Base-by-base conservation (phyloP, 352 stramenopile genomes). In the Pythium oligandrum region DNA sequence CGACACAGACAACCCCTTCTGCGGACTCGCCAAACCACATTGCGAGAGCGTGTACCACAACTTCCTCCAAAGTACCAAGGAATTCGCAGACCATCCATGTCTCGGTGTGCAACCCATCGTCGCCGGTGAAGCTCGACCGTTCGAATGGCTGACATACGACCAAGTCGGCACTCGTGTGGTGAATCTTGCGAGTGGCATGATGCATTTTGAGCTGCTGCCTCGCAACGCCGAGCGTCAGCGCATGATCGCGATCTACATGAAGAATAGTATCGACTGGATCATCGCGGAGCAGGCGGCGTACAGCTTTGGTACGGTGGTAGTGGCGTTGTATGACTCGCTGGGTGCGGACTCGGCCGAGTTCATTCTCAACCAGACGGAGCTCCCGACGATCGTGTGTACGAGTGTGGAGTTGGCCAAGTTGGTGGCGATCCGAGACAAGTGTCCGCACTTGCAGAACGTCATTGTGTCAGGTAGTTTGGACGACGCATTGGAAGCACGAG, bases 211-310 rank as follows among this genome's bases (percentile, higher is more conserved):
- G 3, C 55, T 90, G 30, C 42, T 90, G 12, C 68, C 73, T 4
- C 17, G 17, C 17, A 50, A 40, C 1, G 49, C 73, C 33, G 66
- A 83, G 44, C 64, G 69, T 17, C 52, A 88, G 39, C 69, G 70
- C 35, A 88, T 96, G 58, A 48, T 98, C 12, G 93, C 78, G 33
- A 82, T 99, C 48, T 99, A 98, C 72, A 97, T 97, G 75, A 97
- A 94, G 64, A 99, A 99, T 65, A 96, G 81, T 10, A 83, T 96
- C 40, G 95, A 99, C 59, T 99, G 96, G 92, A 70, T 97, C 9
- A 66, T 99, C 35, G 78, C 73, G 1, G 96, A 99, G 57, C 92
- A 98, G 59, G 75, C 76, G 3, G 75, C 64, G 8, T 86, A 84
- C 55, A 56, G 56, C n/a, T 73, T 68, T 33, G 64, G 57, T 39